Percentiles rank a stretch among this genome's conserved stretches.
These are phyloP conservation scores for Chalciporus pseudorubinellus DNA, from an alignment of 768 basidiomycete species.

Conservation along the genomic window DNA sequence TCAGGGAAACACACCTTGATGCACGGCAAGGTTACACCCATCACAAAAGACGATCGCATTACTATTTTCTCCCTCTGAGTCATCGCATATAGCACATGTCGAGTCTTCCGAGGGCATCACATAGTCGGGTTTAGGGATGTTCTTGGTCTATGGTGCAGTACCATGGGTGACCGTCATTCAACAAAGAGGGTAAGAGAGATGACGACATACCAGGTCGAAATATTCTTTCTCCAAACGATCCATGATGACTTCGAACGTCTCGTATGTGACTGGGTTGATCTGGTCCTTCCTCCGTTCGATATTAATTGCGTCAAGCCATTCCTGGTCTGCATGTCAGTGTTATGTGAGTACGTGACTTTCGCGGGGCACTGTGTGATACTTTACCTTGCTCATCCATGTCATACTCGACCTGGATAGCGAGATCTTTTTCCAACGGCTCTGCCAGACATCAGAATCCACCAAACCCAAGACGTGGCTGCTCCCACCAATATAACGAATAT, in stretches of 20 bases:
- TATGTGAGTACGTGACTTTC: conserved; percentile 3
- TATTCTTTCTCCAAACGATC: conserved; percentile 98
- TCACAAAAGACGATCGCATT: conserved; percentile 99
- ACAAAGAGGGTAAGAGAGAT: not conserved
- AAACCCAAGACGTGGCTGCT: not conserved
- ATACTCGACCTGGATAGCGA: conserved; percentile 93
- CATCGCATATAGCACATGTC: conserved; percentile 95
- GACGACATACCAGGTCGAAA: conserved; percentile 82
- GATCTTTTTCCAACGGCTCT: conserved; percentile 93
- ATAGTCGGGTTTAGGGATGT: conserved; percentile 84
- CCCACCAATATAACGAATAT: conserved; percentile 88
- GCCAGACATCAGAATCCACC: conserved; percentile 9
- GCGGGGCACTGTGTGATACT: conserved; percentile 9
- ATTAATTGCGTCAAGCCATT: conserved; percentile 91
- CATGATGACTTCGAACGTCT: conserved; percentile 94
- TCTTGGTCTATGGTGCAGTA: conserved; percentile 66
- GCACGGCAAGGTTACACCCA: conserved; percentile 98
- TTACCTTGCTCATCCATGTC: conserved; percentile 99
- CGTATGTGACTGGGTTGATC: conserved; percentile 69
- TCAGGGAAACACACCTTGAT: conserved; percentile 68
- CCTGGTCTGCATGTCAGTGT: conserved; percentile 60
- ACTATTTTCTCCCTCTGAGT: conserved; percentile 97
- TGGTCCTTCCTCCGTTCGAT: conserved; percentile 75
- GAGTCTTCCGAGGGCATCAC: conserved; percentile 93
- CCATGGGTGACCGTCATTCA: not conserved